Evolutionary conservation across 2,329 filamentous ascomycete species (phyloP).

Genomic region (Botrytis fabae): DNA sequence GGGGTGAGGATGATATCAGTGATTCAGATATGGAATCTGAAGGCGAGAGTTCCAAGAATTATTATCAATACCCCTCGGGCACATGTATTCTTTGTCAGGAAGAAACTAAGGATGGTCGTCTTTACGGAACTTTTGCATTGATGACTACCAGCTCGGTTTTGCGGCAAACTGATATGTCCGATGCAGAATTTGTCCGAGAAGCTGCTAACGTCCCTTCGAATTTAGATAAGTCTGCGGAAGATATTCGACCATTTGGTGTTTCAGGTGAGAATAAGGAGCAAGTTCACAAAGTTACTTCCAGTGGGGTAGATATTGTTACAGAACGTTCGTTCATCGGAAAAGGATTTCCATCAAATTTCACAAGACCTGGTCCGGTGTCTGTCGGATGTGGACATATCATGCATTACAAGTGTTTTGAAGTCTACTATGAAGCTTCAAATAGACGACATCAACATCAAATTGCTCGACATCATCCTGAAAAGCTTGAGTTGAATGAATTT

Average conservation of each 20-base stretch:
- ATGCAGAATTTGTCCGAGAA: conserved; percentile 82
- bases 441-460: conserved; percentile 89
- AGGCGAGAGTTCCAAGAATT: conserved; percentile 66
- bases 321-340: conserved; percentile 85
- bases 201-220: conserved; percentile 74
- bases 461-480: conserved; percentile 88
- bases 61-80: conserved; percentile 87
- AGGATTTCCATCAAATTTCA: conserved; percentile 73
- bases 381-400: conserved; percentile 97
- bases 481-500: conserved; percentile 78
- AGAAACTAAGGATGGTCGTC: conserved; percentile 81
- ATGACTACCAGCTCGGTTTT: conserved; percentile 84
- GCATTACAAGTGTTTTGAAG: conserved; percentile 95
- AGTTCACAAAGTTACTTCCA: conserved; percentile 72
- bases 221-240: conserved; percentile 81
- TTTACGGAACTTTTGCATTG: conserved; percentile 93
- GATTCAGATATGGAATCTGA: conserved; percentile 62
- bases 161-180: conserved; percentile 79
- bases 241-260: conserved; percentile 84
- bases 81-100: conserved; percentile 97
- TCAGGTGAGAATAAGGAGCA: conserved; percentile 80
- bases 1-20: conserved; percentile 79
- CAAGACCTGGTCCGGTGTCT: conserved; percentile 74
- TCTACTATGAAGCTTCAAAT: conserved; percentile 81
- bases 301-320: conserved; percentile 68